A percentile compares a stretch with the other conserved stretches of the same genome.
Conservation (phyloP, 2,329 filamentous ascomycete species). For the Aspergillus carbonarius region DNA sequence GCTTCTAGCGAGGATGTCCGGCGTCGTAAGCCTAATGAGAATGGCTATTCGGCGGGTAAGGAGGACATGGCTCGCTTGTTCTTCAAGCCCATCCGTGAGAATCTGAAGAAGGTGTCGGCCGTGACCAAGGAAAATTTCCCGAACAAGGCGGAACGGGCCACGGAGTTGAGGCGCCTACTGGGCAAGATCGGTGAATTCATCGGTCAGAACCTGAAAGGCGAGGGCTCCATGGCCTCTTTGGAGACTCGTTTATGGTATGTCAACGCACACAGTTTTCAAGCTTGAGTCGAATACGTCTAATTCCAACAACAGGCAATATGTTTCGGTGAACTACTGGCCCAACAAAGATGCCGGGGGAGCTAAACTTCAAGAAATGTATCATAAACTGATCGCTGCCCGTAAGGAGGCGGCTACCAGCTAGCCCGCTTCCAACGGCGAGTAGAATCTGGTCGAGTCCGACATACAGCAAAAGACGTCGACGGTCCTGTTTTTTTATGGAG, state of each 20-base stretch:
- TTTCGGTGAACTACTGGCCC: slow-evolving; percentile 47
- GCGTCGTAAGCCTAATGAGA: slow-evolving; percentile 39
- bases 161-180: slow-evolving; percentile 44
- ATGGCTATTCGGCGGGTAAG: slow-evolving; percentile 31
- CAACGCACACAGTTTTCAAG: not conserved
- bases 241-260: slow-evolving; percentile 48
- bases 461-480: slow-evolving; percentile 12
- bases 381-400: slow-evolving; percentile 35
- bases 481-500: slow-evolving; percentile 12
- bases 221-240: slow-evolving; percentile 40
- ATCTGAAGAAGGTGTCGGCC: slow-evolving; percentile 44
- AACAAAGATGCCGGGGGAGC: slow-evolving; percentile 43
- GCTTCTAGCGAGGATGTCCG: slow-evolving; percentile 36
- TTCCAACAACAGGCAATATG: slow-evolving; percentile 40
- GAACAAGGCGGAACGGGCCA: slow-evolving; percentile 44
- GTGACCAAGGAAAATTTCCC: slow-evolving; percentile 49
- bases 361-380: slow-evolving; percentile 40
- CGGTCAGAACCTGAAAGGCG: slow-evolving; percentile 37
- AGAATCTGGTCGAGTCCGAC: slow-evolving; percentile 8
- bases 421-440: slow-evolving; percentile 28
- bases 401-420: slow-evolving; percentile 25
- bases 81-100: slow-evolving; percentile 48
- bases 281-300: slow-evolving; percentile 21
- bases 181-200: slow-evolving; percentile 50
- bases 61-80: slow-evolving; percentile 45